phyloP scores from a whole-genome alignment of 257 asterid species.

The Perilla frutescens region DNA sequence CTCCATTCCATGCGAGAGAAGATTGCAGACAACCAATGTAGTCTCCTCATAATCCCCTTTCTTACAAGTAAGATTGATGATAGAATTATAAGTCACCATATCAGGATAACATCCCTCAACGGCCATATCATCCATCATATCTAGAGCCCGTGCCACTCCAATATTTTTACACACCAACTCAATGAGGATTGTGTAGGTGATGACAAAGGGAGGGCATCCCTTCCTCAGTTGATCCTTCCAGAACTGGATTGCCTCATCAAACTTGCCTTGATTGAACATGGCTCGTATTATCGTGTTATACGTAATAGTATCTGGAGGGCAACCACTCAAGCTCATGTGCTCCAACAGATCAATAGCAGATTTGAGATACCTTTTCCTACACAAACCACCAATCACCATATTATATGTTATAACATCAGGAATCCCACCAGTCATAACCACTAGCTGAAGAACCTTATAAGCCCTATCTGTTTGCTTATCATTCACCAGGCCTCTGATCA shows the following conservation, averaged over 20 bases:
- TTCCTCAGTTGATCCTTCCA: slow-evolving; percentile 83
- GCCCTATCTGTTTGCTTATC: slow-evolving; percentile 60
- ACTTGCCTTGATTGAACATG: slow-evolving; percentile 64
- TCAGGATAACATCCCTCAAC: slow-evolving; percentile 91
- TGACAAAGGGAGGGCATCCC: slow-evolving; percentile 82
- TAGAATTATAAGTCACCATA: slow-evolving; percentile 74
- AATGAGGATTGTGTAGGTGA: slow-evolving; percentile 73
- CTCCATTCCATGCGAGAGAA: slow-evolving; percentile 70
- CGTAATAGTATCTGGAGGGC: slow-evolving; percentile 81
- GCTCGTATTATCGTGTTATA: slow-evolving; percentile 74
- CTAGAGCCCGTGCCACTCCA: slow-evolving; percentile 68
- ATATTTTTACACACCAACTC: slow-evolving; percentile 62
- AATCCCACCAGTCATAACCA: slow-evolving; percentile 89
- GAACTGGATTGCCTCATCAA: slow-evolving; percentile 66
- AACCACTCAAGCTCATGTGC: slow-evolving; percentile 85
- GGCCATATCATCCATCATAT: slow-evolving; percentile 77
- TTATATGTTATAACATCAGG: slow-evolving; percentile 90
- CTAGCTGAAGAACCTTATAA: slow-evolving; percentile 59
- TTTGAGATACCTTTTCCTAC: slow-evolving; percentile 60
- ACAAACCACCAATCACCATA: slow-evolving; percentile 81
- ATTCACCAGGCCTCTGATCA: slow-evolving; percentile 81
- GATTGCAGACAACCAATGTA: slow-evolving; percentile 49
- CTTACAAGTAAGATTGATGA: slow-evolving; percentile 71
- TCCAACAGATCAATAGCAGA: slow-evolving; percentile 67
- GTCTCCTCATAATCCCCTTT: slow-evolving; percentile 62